Evolutionary conservation across 2,329 filamentous ascomycete species (phyloP), one percentile per base, ranked within the genome.

Genomic region (Colletotrichum filicis): DNA sequence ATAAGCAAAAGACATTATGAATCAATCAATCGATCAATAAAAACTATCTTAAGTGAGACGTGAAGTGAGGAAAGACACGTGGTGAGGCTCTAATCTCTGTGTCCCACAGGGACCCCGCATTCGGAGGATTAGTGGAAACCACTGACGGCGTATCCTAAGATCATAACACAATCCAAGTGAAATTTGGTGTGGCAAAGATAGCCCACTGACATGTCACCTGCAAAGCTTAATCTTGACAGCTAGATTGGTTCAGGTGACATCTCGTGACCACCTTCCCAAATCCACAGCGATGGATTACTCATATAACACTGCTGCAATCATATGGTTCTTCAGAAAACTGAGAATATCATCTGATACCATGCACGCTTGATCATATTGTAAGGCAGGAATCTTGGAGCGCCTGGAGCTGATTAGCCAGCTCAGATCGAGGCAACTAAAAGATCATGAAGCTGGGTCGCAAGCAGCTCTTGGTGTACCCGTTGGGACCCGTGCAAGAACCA

Each of bases 1-100:
- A 69, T 5, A 72, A 64, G 59, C 19, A 42, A 42, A 72, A 22
- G 42, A 24, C 5, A 24, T 30, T n/a, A 63, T 63, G 28, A 57
- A n/a, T 22, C 32, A 24, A 49, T 19, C 12, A n/a, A 1, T 24
- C 26, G 14, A 12, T 26, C 16, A 12, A 26, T 24, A 5, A 49
- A 49, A 49, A 49, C 42, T 22, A n/a, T n/a, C n/a, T n/a, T n/a
- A 2, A 22, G 19, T n/a, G 16, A 49, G 19, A 49, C 7, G 1
- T 49, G 52, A 65, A 14, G 52, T 30, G 32, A 42, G n/a, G 14
- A 30, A n/a, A 8, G 24, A 56, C 32, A 42, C 19, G 62, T 57
- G n/a, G 32, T 52, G 61, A 55, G 61, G 61, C 30, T 55, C 61
- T 49, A 35, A 35, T 56, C 59, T 64, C 30, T 63, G 37, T 12